Evolutionary conservation across 305 asterid genomes (phyloP).

Genomic region (Salvia sclarea): DNA sequence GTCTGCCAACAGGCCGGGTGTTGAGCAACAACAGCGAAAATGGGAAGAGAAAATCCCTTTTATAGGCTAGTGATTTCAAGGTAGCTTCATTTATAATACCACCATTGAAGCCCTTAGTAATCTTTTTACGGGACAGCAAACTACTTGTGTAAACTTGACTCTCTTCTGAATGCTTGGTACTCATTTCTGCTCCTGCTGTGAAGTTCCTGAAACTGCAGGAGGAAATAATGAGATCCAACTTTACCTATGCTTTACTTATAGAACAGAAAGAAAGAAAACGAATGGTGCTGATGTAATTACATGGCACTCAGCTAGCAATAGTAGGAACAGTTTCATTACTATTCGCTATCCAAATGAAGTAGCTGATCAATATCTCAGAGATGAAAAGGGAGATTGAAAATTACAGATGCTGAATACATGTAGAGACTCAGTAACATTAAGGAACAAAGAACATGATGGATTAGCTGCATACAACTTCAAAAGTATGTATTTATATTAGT

Average conservation of each 20-base stretch:
- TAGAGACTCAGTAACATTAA: background rate
- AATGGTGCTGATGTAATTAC: conserved; percentile 16
- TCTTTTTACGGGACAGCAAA: conserved; percentile 70
- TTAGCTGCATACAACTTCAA: conserved; percentile 10
- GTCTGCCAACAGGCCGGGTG: conserved; percentile 91
- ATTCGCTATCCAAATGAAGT: conserved; percentile 17
- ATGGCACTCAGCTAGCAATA: conserved; percentile 13
- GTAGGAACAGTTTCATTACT: background rate
- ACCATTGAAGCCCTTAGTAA: conserved; percentile 80
- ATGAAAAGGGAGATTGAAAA: conserved; percentile 18
- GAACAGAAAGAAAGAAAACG: background rate
- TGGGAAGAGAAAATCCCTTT: conserved; percentile 72
- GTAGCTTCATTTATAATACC: conserved; percentile 79
- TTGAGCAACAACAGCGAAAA: conserved; percentile 80
- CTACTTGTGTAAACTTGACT: conserved; percentile 52
- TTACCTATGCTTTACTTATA: conserved; percentile 22
- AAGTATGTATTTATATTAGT: background rate
- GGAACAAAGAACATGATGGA: conserved; percentile 5
- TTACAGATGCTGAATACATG: conserved; percentile 13
- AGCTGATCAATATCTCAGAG: conserved; percentile 18
- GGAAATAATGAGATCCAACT: conserved; percentile 11
- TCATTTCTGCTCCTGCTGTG: conserved; percentile 44
- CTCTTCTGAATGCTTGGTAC: conserved; percentile 51
- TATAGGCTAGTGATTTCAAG: conserved; percentile 68
- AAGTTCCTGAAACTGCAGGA: conserved; percentile 51